phyloP scores from a whole-genome alignment of 179 eudicot species.

The Beta macrorhiza region DNA sequence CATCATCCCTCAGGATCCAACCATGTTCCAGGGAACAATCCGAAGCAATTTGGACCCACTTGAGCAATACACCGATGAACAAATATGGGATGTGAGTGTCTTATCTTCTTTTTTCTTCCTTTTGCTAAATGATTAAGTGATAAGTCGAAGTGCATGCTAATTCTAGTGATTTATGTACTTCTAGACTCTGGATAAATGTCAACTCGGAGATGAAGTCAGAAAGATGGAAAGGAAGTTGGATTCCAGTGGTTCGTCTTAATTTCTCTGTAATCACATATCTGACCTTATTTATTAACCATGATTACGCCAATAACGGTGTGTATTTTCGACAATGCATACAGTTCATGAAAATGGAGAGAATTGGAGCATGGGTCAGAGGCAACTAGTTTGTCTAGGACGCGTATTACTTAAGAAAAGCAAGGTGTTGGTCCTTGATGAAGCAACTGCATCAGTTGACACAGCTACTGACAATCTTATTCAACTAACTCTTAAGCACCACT shows the following conservation, averaged over 20 bases:
- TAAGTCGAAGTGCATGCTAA: not conserved
- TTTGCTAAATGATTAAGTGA: not conserved
- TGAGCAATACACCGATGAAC: conserved; percentile 1
- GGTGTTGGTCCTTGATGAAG: conserved; percentile 45
- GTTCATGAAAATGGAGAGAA: conserved; percentile 55
- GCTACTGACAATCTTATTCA: conserved; percentile 35
- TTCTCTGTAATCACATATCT: not conserved
- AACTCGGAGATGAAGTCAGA: conserved; percentile 19
- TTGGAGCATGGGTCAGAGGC: conserved; percentile 44
- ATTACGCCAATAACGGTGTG: not conserved
- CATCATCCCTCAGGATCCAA: conserved; percentile 19
- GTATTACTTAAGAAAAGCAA: conserved; percentile 48
- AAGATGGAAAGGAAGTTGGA: conserved; percentile 11
- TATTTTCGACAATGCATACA: not conserved
- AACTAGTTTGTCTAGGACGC: conserved; percentile 47
- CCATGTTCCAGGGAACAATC: conserved; percentile 13
- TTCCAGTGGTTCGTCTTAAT: not conserved
- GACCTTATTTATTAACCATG: not conserved
- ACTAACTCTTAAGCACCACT: conserved; percentile 32
- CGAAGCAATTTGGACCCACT: conserved; percentile 21
- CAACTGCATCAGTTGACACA: conserved; percentile 37
- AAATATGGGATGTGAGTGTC: conserved; percentile 14
- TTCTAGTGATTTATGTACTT: not conserved
- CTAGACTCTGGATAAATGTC: conserved; percentile 16
- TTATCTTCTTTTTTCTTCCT: not conserved